Evolutionary conservation across 441 rosid species (phyloP).

Genomic region (Pelargonium australe): DNA sequence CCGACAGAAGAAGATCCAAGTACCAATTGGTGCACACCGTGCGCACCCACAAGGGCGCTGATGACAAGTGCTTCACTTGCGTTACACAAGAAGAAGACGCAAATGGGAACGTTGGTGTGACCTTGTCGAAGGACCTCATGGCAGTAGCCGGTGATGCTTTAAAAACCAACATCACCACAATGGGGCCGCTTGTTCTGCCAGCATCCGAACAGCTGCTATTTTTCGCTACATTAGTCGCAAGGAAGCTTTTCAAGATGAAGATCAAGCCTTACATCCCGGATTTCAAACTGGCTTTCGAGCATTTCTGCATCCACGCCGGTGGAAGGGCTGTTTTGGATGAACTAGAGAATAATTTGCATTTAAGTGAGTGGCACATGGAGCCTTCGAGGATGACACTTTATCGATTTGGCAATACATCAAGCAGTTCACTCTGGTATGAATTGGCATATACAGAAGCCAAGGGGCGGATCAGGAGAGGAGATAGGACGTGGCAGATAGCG

Average conservation of each 20-base stretch:
- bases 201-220: constrained; percentile 26
- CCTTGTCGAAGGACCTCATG: constrained; percentile 26
- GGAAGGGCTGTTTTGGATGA: constrained; percentile 23
- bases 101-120: constrained; percentile 14
- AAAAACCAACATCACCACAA: constrained; percentile 27
- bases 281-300: constrained; percentile 26
- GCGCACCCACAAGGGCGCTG: constrained; percentile 27
- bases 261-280: constrained; percentile 23
- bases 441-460: constrained; percentile 25
- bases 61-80: constrained; percentile 18
- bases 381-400: constrained; percentile 23
- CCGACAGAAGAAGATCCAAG: constrained; percentile 20
- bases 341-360: constrained; percentile 22
- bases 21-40: constrained; percentile 25
- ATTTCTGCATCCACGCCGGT: constrained; percentile 27
- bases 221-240: constrained; percentile 19
- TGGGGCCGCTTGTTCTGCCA: constrained; percentile 26
- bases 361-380: constrained; percentile 25
- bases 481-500: constrained; percentile 22
- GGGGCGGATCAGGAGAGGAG: constrained; percentile 23
- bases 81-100: constrained; percentile 24
- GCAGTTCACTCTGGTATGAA: constrained; percentile 26
- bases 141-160: constrained; percentile 27
- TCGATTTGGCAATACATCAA: constrained; percentile 24
- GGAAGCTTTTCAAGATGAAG: constrained; percentile 18